Base-by-base conservation (phyloP, 495 filamentous ascomycete species). In the Penicillium bialowiezense region DNA sequence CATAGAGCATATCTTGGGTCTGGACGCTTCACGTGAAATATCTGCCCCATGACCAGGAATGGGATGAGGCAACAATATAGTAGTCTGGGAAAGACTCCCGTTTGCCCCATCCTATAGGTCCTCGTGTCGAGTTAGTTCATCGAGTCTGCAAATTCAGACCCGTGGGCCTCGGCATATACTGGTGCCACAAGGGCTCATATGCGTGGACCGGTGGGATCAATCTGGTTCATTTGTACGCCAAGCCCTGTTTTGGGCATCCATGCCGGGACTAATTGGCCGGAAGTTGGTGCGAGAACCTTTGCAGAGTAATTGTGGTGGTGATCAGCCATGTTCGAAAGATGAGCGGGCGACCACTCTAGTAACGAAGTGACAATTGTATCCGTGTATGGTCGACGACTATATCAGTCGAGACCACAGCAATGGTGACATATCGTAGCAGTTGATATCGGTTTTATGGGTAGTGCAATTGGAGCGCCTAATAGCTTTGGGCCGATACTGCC, bases 401-500 rank as follows among this genome's bases (percentile, higher is more conserved):
- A 15, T 40, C 31, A 20, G 31, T 50, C 50, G 53, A 57, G 52
- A 56, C 59, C 54, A 53, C 28, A 34, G 23, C 45, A 31, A 18
- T 23, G 50, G 48, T 49, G 52, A 56, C 54, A 54, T 28, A 44
- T 50, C 51, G 51, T 26, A 26, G 14, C 14, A 48, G 36, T 32
- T 23, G 48, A 56, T 57, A 44, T 41, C 46, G 50, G 51, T 54
- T 51, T 55, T 50, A 56, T 59, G 56, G 59, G 50, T 57, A 44
- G 37, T 44, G 50, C 46, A 36, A 52, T 48, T 38, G 19, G 38
- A 8, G 41, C 29, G 39, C 57, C 50, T 71, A 76, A 59, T 68
- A 75, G 56, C 73, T 76, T 59, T 76, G 73, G 7, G 73, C 73
- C 38, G 73, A 76, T 48, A 76, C 73, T 21, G 61, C 57, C 45